Conservation (phyloP, 768 basidiomycete species). For the Pholiota molesta region DNA sequence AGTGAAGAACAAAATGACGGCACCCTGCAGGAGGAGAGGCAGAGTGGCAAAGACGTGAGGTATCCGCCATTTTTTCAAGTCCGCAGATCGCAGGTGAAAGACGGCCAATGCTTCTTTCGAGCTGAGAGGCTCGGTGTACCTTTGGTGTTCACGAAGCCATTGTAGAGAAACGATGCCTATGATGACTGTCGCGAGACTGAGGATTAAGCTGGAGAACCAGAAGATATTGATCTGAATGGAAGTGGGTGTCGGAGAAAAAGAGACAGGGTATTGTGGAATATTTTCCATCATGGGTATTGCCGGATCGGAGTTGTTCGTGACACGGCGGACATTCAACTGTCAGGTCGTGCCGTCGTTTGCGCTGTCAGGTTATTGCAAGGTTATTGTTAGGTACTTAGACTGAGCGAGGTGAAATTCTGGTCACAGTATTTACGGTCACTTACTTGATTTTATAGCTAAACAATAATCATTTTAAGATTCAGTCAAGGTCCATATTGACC, state of each 20-base stretch:
- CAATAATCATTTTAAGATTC: too few relatives aligned
- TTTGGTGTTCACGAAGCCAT: conserved; percentile 11
- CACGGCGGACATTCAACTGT: too few relatives aligned
- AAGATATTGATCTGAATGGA: conserved; percentile 7
- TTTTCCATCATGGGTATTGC: neutral
- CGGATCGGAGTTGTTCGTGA: neutral
- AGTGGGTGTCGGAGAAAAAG: neutral
- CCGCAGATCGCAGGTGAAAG: conserved; percentile 3
- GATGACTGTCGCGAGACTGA: conserved; percentile 3
- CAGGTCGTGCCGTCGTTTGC: too few relatives aligned
- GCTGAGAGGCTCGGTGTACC: conserved; percentile 3
- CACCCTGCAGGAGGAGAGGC: conserved; percentile 6
- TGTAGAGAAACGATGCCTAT: conserved; percentile 9
- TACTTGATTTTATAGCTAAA: too few relatives aligned
- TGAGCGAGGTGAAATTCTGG: too few relatives aligned
- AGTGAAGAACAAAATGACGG: conserved; percentile 3
- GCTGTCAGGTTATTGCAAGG: too few relatives aligned
- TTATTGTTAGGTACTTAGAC: too few relatives aligned
- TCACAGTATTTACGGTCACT: too few relatives aligned
- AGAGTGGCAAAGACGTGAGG: conserved; percentile 3
- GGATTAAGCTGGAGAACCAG: conserved; percentile 9
- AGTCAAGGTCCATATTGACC: too few relatives aligned
- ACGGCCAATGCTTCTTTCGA: conserved; percentile 5
- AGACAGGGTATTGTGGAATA: neutral
- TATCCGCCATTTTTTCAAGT: conserved; percentile 2